Evolutionary conservation across 2,329 filamentous ascomycete species (phyloP), one percentile per base, ranked within the genome.

Genomic region (Hypoxylon sp.): DNA sequence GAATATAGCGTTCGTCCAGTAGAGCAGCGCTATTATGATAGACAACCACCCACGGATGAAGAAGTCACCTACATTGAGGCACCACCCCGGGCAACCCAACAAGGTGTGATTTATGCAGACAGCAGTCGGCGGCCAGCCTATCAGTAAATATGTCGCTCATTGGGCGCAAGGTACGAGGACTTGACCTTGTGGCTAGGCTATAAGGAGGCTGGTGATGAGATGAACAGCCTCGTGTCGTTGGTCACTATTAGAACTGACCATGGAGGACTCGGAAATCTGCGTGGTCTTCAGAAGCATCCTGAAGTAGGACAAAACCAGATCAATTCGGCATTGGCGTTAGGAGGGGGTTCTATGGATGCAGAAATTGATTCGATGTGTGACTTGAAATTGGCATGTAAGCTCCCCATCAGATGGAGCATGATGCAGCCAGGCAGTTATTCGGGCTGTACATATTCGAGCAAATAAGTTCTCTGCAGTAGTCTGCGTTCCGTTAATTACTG

Each of bases 31-130:
- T 78, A 76, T 48, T 78, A 78, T 55, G 73, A 74, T 20, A 69
- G 71, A 23, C 67, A 63, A 23, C 59, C 63, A 4, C 64, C 63
- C 26, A 31, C 48, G 11, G 70, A 70, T 13, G 73, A 74, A 35
- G 76, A 76, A 26, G 66, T 77, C 30, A 65, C 73, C 2, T 80
- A 75, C 43, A 69, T 78, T 43, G 77, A 78, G 55, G n/a, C n/a
- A n/a, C 70, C 69, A 34, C 74, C 76, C 11, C 69, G 70, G 41
- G 70, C 69, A 36, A 64, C 69, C 17, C 67, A 71, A 9, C 74
- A 74, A 34, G 76, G 78, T 25, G 69, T 78, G 17, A 68, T 76
- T 13, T 81, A 80, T 55, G 61, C 72, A n/a, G 73, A 78, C 29
- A 71, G 74, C 54, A 56, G 60, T 49, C 57, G 56, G 31, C 63